Conservation (phyloP, 1,284 basidiomycete genomes). For the Cryptococcus sp. region DNA sequence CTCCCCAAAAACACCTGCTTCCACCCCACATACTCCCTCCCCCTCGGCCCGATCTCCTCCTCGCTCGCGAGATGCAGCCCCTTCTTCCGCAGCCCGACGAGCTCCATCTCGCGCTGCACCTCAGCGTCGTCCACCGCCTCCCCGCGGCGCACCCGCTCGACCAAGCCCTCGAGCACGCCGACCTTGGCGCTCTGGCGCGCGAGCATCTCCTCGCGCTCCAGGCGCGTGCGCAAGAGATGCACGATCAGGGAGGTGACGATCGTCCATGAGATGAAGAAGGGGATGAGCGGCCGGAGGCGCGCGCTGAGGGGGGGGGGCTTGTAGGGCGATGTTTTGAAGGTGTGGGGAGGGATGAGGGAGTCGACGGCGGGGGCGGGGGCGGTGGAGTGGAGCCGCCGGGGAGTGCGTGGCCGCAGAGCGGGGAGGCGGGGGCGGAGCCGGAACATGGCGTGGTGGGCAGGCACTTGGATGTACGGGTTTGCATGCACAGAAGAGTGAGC, state of each 20-base stretch:
- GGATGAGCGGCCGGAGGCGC: constrained; percentile 42
- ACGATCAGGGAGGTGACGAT: constrained; percentile 45
- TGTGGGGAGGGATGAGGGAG: background rate
- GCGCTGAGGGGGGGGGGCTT: constrained; percentile 37
- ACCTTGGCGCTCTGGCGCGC: constrained; percentile 36
- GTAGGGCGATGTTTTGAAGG: constrained; percentile 9
- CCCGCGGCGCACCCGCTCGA: constrained; percentile 21
- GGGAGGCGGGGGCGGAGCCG: no score
- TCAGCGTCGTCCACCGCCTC: constrained; percentile 32
- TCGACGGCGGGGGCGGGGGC: background rate
- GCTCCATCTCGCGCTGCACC: constrained; percentile 46
- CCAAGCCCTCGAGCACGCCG: constrained; percentile 34
- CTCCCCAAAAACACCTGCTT: constrained; percentile 43
- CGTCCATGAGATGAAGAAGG: constrained; percentile 48
- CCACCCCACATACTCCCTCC: constrained; percentile 39
- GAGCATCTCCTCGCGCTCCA: constrained; percentile 26
- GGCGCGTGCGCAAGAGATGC: constrained; percentile 38
- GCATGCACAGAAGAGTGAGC: no score
- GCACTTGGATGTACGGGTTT: no score
- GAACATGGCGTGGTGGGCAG: no score
- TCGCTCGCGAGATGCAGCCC: constrained; percentile 7
- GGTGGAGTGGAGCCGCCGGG: background rate
- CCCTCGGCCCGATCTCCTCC: constrained; percentile 17
- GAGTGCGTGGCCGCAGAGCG: no score
- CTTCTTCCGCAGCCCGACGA: constrained; percentile 45